A percentile compares a stretch with the other conserved stretches of the same genome.
These are phyloP conservation scores for Rhodotorula sp. DNA, from an alignment of 1,284 basidiomycete species.

Conservation along the genomic window DNA sequence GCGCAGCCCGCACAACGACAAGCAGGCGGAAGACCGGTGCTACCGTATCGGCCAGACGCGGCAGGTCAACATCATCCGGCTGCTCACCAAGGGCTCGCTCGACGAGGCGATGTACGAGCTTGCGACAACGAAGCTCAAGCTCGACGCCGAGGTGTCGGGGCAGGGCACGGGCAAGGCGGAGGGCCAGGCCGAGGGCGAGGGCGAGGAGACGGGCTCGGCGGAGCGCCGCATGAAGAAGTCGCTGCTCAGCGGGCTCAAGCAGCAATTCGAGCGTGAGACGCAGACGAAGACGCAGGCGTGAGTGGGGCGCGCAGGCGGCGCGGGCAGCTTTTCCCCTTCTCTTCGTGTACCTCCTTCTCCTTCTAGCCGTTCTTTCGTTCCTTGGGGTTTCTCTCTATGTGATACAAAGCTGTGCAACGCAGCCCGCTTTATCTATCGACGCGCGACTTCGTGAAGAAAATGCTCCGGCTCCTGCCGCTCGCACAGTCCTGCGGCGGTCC, in stretches of 20 bases:
- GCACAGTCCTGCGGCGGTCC: too few species aligned
- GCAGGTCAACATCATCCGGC: conserved; percentile 69
- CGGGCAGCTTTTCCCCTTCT: neutral
- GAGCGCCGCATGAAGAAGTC: conserved; percentile 20
- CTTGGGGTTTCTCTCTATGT: neutral
- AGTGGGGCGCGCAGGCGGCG: neutral
- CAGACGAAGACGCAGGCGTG: neutral
- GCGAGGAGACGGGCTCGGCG: conserved; percentile 2
- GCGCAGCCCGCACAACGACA: conserved; percentile 64
- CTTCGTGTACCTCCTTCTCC: neutral
- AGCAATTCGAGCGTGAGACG: conserved; percentile 26
- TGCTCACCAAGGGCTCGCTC: conserved; percentile 36
- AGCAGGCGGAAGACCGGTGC: conserved; percentile 90
- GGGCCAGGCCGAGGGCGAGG: neutral
- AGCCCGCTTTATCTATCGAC: neutral
- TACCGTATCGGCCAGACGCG: conserved; percentile 88
- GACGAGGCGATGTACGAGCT: conserved; percentile 84
- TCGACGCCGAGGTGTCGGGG: conserved; percentile 83
- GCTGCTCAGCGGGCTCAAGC: conserved; percentile 26
- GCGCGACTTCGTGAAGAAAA: too few species aligned
- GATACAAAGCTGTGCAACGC: neutral
- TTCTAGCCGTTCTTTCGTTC: neutral
- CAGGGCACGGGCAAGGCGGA: too few species aligned
- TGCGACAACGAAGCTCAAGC: conserved; percentile 82
- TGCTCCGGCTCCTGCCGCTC: too few species aligned